Conservation (phyloP, 176 grass and related monocot genomes). For the Oryza meyeriana region DNA sequence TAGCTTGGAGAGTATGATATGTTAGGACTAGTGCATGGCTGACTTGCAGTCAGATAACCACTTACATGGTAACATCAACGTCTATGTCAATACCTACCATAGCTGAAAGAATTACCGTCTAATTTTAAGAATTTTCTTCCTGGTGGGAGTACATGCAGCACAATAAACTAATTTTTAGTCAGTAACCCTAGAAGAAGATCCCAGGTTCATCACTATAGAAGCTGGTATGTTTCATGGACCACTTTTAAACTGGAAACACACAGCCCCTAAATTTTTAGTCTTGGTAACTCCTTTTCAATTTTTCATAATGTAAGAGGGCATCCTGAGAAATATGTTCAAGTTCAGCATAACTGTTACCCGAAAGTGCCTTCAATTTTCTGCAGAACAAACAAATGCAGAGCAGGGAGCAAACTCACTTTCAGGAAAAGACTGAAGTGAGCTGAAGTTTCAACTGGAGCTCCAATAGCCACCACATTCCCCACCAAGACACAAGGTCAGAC, state of each 20-base stretch:
- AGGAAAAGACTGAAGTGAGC: slow-evolving; percentile 31
- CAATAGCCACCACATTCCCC: slow-evolving; percentile 24
- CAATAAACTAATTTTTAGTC: neutral
- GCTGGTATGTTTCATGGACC: neutral
- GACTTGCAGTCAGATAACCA: slow-evolving; percentile 7
- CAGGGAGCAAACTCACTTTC: slow-evolving; percentile 42
- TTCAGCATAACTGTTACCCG: slow-evolving; percentile 25
- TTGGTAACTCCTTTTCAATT: slow-evolving; percentile 2
- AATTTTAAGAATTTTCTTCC: neutral
- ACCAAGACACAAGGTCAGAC: slow-evolving; percentile 34
- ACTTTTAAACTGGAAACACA: neutral
- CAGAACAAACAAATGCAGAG: slow-evolving; percentile 12
- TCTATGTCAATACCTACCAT: neutral
- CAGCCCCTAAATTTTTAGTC: neutral
- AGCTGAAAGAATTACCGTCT: slow-evolving; percentile 11
- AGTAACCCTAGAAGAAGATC: neutral
- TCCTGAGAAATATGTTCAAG: slow-evolving; percentile 37
- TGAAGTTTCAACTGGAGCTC: slow-evolving; percentile 39
- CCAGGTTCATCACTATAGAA: slow-evolving; percentile 15
- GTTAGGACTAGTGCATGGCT: slow-evolving; percentile 2
- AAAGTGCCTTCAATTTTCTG: slow-evolving; percentile 22
- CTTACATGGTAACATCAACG: neutral
- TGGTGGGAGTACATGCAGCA: neutral
- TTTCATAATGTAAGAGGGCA: slow-evolving; percentile 28
- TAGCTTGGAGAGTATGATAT: slow-evolving; percentile 9